Percentiles rank a stretch among this genome's conserved stretches.
These are phyloP conservation scores for Aspergillus tubingensis DNA, from an alignment of 2,329 filamentous ascomycete species.

Conservation along the genomic window DNA sequence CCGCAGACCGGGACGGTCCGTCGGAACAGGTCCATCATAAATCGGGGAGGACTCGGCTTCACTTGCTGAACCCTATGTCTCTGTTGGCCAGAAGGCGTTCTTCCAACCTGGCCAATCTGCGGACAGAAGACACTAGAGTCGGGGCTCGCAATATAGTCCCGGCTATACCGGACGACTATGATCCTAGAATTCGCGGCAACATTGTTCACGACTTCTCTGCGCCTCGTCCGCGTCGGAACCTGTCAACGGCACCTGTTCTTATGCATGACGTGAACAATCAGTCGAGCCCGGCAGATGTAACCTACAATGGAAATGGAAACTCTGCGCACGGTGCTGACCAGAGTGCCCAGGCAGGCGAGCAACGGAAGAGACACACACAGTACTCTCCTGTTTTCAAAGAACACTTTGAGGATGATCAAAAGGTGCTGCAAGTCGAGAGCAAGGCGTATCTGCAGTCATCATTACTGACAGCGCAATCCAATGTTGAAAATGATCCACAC, in stretches of 20 bases:
- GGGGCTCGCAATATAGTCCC: constrained; percentile 52
- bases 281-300: constrained; percentile 18
- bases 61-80: constrained; percentile 63
- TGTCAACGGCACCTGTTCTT: constrained; percentile 28
- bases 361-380: constrained; percentile 38
- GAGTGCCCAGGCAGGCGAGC: constrained; percentile 22
- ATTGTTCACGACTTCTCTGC: constrained; percentile 67
- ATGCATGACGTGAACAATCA: constrained; percentile 14
- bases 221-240: constrained; percentile 52
- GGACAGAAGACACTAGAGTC: constrained; percentile 54
- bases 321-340: constrained; percentile 15
- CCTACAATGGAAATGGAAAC: constrained; percentile 12
- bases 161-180: constrained; percentile 61
- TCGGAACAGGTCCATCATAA: constrained; percentile 34
- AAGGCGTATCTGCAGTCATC: constrained; percentile 48
- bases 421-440: constrained; percentile 42
- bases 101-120: constrained; percentile 51
- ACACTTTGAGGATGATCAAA: constrained; percentile 57
- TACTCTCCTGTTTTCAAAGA: constrained; percentile 64
- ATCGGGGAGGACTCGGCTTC: constrained; percentile 53
- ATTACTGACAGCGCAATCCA: constrained; percentile 34
- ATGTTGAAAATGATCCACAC: constrained; percentile 30
- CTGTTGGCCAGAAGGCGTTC: constrained; percentile 60
- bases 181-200: constrained; percentile 64
- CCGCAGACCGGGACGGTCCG: constrained; percentile 30